Conservation (phyloP, 2,329 filamentous ascomycete species). For the Pseudocercospora ulei region DNA sequence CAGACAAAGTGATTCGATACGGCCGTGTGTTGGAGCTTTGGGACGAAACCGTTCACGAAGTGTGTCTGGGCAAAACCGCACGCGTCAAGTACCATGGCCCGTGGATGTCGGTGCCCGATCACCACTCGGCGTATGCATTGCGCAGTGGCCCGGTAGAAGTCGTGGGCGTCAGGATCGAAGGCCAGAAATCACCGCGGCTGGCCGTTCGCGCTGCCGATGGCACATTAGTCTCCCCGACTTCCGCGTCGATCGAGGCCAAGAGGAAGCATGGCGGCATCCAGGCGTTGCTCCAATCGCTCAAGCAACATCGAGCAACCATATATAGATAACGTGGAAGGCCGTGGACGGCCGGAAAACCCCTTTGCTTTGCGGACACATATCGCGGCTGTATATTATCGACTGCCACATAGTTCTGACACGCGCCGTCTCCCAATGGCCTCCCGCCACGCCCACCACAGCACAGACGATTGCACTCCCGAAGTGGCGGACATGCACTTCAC, state of each 20-base stretch:
- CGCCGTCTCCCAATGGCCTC: no score
- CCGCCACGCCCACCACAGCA: no score
- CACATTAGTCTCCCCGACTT: slow-evolving; percentile 16
- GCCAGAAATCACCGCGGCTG: slow-evolving; percentile 10
- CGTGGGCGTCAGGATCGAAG: slow-evolving; percentile 7
- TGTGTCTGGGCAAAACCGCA: slow-evolving; percentile 15
- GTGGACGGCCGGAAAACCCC: no score
- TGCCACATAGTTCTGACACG: no score
- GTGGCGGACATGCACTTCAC: no score
- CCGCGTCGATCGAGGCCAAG: slow-evolving; percentile 24
- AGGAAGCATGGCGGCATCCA: slow-evolving; percentile 21
- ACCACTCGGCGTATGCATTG: slow-evolving; percentile 1
- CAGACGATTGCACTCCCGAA: no score
- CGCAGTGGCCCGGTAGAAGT: slow-evolving; percentile 5
- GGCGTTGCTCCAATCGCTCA: slow-evolving; percentile 15
- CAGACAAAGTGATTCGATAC: slow-evolving; percentile 48
- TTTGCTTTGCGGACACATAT: no score
- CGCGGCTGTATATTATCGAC: no score
- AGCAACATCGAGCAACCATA: no score
- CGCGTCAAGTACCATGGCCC: slow-evolving; percentile 25
- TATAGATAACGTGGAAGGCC: no score
- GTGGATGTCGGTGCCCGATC: slow-evolving; percentile 14
- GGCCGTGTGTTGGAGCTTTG: slow-evolving; percentile 58
- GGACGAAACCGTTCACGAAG: slow-evolving; percentile 39
- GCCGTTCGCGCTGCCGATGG: slow-evolving; percentile 22